phyloP scores from a whole-genome alignment of 2,329 filamentous ascomycete species.

The Fusarium sp. region DNA sequence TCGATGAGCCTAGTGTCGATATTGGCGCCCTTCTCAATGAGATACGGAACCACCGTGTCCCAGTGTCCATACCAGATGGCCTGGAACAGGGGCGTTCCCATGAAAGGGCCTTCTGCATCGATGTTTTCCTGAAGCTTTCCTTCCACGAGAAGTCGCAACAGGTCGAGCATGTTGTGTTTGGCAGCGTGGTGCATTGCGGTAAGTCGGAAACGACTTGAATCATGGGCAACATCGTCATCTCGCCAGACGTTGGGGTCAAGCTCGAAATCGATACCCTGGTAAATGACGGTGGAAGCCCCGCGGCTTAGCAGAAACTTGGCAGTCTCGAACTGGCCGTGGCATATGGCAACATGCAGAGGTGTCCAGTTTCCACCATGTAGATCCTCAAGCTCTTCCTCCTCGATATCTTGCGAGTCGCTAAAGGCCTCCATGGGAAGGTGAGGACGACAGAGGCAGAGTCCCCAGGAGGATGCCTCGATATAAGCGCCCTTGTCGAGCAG shows the following conservation, averaged over 20 bases:
- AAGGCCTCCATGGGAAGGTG: slow-evolving; percentile 42
- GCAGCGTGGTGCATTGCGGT: slow-evolving; percentile 43
- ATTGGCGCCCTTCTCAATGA: slow-evolving; percentile 40
- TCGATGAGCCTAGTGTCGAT: slow-evolving; percentile 40
- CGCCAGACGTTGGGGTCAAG: slow-evolving; percentile 36
- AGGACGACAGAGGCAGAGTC: slow-evolving; percentile 41
- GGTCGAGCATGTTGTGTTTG: slow-evolving; percentile 31
- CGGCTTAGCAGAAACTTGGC: slow-evolving; percentile 38
- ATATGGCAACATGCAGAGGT: slow-evolving; percentile 42
- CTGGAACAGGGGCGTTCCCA: slow-evolving; percentile 43
- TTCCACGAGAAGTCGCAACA: slow-evolving; percentile 35
- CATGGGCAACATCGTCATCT: slow-evolving; percentile 31
- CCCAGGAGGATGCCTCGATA: slow-evolving; percentile 41
- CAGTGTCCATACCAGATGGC: slow-evolving; percentile 42
- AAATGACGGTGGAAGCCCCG: slow-evolving; percentile 39
- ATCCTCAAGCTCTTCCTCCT: slow-evolving; percentile 42
- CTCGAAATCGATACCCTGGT: slow-evolving; percentile 41
- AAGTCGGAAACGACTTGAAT: slow-evolving; percentile 36
- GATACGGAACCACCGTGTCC: slow-evolving; percentile 41
- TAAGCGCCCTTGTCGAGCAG: slow-evolving; percentile 39
- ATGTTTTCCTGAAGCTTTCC: slow-evolving; percentile 32
- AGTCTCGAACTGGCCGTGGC: slow-evolving; percentile 37
- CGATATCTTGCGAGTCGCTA: slow-evolving; percentile 38
- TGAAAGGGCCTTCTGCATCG: slow-evolving; percentile 39
- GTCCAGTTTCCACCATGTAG: slow-evolving; percentile 43